These are phyloP conservation scores for Candida berthetii DNA, from an alignment of 805 yeast genomes.

Conservation along the genomic window DNA sequence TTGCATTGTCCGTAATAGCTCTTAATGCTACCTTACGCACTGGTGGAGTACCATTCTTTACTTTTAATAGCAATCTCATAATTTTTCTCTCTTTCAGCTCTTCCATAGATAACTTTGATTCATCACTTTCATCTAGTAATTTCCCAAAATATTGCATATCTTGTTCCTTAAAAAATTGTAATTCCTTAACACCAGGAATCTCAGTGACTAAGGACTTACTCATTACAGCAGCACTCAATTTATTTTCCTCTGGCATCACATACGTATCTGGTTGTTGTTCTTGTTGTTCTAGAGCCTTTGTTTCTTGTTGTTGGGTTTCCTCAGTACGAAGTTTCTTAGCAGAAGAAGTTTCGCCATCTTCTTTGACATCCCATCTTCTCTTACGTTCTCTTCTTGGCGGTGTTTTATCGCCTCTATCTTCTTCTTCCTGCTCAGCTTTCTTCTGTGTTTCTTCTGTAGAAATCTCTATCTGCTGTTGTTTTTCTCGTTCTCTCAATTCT, in stretches of 20 bases:
- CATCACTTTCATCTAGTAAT: conserved; percentile 31
- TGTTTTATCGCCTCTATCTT: conserved; percentile 16
- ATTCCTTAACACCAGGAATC: conserved; percentile 58
- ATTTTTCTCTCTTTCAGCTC: conserved; percentile 57
- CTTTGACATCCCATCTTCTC: conserved; percentile 20
- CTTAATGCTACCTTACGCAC: conserved; percentile 67
- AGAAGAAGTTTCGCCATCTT: conserved; percentile 16
- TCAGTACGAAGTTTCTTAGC: conserved; percentile 26
- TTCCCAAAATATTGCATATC: conserved; percentile 71
- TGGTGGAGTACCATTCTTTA: conserved; percentile 74
- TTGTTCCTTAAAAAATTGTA: conserved; percentile 63
- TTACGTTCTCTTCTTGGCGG: conserved; percentile 19
- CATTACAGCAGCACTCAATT: conserved; percentile 19
- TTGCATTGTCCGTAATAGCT: conserved; percentile 56
- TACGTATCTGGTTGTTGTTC: conserved; percentile 26
- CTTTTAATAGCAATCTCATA: conserved; percentile 54
- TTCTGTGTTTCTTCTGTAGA: conserved; percentile 1
- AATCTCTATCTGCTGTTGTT: conserved; percentile 25
- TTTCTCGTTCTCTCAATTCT: conserved; percentile 33
- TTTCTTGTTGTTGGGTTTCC: conserved; percentile 6
- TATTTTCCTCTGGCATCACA: conserved; percentile 45
- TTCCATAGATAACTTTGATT: conserved; percentile 33
- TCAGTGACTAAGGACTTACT: conserved; percentile 40
- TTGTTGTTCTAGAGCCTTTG: background rate
- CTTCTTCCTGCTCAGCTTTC: conserved; percentile 1